phyloP scores from a whole-genome alignment of 371 early-diverging fungal species.

The Mortierella sp. region DNA sequence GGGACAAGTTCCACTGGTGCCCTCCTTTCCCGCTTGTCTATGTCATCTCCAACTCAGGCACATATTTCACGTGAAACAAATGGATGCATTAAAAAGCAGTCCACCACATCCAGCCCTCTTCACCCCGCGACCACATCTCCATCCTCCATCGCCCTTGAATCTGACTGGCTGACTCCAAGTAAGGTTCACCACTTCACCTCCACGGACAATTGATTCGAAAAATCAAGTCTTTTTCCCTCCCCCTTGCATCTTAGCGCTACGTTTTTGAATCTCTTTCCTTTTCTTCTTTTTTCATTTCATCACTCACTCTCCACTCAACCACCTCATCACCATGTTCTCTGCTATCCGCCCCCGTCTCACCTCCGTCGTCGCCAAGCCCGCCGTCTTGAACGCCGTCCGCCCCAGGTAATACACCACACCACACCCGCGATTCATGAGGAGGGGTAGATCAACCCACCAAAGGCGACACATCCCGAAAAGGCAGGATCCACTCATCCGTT shows the following conservation, averaged over 20 bases:
- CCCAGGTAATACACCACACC: constrained; percentile 36
- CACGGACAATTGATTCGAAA: constrained; percentile 9
- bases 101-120: neutral
- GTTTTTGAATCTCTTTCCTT: neutral
- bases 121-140: neutral
- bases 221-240: neutral
- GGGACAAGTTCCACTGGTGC: too few relatives aligned
- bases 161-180: constrained; percentile 30
- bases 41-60: too few relatives aligned
- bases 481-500: too few relatives aligned
- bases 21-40: too few relatives aligned
- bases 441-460: too few relatives aligned
- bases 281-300: neutral
- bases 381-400: constrained; percentile 46
- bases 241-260: neutral
- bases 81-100: neutral
- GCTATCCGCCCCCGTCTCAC: constrained; percentile 55
- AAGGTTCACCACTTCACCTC: neutral
- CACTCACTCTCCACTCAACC: constrained; percentile 17
- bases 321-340: constrained; percentile 39
- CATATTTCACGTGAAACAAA: constrained; percentile 5
- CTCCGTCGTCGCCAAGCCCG: constrained; percentile 48
- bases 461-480: too few relatives aligned
- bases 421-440: neutral
- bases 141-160: constrained; percentile 28